Conservation (phyloP, 371 early-diverging fungal species). For the Dichotomocladium elegans region DNA sequence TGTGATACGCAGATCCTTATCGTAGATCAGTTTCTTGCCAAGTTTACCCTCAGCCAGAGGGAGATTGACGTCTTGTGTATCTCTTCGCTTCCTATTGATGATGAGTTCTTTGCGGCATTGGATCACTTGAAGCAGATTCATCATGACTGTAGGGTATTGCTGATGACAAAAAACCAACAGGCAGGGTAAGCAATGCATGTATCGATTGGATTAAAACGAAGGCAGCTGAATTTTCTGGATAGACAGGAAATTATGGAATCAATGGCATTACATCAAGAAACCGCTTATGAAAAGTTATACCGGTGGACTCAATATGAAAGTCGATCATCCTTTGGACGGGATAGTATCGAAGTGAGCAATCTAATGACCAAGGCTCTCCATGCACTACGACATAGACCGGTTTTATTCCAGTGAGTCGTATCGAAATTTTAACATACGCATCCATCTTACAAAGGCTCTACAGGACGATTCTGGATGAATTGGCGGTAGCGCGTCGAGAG, state of each 20-base stretch:
- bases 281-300: constrained; percentile 73
- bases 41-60: constrained; percentile 66
- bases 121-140: constrained; percentile 69
- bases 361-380: constrained; percentile 66
- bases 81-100: constrained; percentile 46
- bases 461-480: constrained; percentile 69
- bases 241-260: constrained; percentile 75
- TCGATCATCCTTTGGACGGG: constrained; percentile 61
- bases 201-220: not conserved
- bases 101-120: constrained; percentile 72
- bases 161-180: constrained; percentile 71
- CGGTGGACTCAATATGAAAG: constrained; percentile 78
- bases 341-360: constrained; percentile 69
- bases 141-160: constrained; percentile 71
- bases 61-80: constrained; percentile 59
- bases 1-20: constrained; percentile 50
- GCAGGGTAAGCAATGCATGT: constrained; percentile 56
- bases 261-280: constrained; percentile 66
- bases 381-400: constrained; percentile 68
- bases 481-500: constrained; percentile 67
- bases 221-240: not conserved
- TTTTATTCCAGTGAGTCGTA: constrained; percentile 66
- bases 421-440: not conserved
- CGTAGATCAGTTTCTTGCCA: constrained; percentile 58
- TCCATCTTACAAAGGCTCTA: not conserved